phyloP scores from a whole-genome alignment of 2,329 filamentous ascomycete genomes.

The Colletotrichum agaves region DNA sequence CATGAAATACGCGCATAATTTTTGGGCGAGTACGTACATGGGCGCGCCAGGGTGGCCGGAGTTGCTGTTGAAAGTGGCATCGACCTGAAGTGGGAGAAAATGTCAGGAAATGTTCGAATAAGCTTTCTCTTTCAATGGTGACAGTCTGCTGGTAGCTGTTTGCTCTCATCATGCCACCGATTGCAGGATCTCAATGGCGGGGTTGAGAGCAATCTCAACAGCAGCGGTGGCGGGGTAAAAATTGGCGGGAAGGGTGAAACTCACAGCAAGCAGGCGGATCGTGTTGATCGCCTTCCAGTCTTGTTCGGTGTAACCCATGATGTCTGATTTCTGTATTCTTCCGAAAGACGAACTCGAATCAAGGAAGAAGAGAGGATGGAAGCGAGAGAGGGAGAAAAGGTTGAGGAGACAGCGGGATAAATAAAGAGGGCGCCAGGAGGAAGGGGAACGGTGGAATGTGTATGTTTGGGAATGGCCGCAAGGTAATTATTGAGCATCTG shows the following conservation, averaged over 20 bases:
- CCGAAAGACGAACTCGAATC: constrained; percentile 30
- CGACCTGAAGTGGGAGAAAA: constrained; percentile 76
- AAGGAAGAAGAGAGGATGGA: constrained; percentile 43
- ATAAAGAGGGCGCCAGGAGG: constrained; percentile 18
- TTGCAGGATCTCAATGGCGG: constrained; percentile 45
- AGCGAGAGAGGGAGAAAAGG: constrained; percentile 38
- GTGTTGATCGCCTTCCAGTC: constrained; percentile 97
- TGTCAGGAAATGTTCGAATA: neutral
- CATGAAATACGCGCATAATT: constrained; percentile 1
- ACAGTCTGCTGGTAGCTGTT: neutral
- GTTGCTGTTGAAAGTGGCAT: constrained; percentile 96
- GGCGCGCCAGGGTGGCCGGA: constrained; percentile 98
- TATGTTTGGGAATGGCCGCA: constrained; percentile 22
- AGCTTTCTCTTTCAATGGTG: neutral
- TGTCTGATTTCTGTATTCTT: constrained; percentile 53
- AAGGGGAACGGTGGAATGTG: constrained; percentile 37
- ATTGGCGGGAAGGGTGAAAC: constrained; percentile 54
- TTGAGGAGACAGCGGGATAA: constrained; percentile 16
- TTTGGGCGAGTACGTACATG: constrained; percentile 70
- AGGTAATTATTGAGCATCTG: constrained; percentile 37
- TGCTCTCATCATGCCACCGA: constrained; percentile 28
- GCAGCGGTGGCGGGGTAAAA: constrained; percentile 48
- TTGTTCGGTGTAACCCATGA: constrained; percentile 88
- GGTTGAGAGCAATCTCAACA: constrained; percentile 44
- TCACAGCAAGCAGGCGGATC: constrained; percentile 94